Conservation (phyloP, 2,329 filamentous ascomycete species). For the Fusarium tuaranense region DNA sequence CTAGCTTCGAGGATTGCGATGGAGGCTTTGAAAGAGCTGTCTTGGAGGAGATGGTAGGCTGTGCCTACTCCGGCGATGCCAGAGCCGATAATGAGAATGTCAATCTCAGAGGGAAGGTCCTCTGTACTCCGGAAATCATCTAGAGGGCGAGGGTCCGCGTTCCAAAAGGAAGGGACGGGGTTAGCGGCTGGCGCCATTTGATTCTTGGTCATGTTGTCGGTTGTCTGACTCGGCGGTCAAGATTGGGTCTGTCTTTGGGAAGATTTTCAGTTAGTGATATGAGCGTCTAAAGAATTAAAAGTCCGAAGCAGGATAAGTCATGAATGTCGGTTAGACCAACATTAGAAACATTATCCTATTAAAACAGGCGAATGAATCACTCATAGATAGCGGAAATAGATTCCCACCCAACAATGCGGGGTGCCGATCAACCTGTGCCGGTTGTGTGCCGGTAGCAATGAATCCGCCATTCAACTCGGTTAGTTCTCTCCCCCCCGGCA, state of each 20-base stretch:
- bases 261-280: slow-evolving; percentile 56
- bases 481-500: background rate
- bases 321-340: background rate
- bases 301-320: slow-evolving; percentile 47
- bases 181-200: slow-evolving; percentile 5
- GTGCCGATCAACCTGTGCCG: background rate
- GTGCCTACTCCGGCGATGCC: background rate
- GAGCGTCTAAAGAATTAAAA: slow-evolving; percentile 50
- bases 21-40: slow-evolving; percentile 13
- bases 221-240: slow-evolving; percentile 38
- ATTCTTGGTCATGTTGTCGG: slow-evolving; percentile 52
- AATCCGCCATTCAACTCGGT: background rate
- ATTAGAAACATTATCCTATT: no score
- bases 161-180: background rate
- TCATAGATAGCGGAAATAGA: no score
- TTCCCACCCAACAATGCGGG: background rate
- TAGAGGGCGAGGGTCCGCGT: background rate
- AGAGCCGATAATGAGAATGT: background rate
- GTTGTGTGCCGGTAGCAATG: background rate
- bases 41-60: background rate
- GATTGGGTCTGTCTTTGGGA: background rate
- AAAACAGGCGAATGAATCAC: no score
- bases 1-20: slow-evolving; percentile 51
- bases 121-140: background rate
- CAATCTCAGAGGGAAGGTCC: background rate